Conservation (phyloP, 192 early-diverging fungal genomes). For the Allomyces arbusculus region DNA sequence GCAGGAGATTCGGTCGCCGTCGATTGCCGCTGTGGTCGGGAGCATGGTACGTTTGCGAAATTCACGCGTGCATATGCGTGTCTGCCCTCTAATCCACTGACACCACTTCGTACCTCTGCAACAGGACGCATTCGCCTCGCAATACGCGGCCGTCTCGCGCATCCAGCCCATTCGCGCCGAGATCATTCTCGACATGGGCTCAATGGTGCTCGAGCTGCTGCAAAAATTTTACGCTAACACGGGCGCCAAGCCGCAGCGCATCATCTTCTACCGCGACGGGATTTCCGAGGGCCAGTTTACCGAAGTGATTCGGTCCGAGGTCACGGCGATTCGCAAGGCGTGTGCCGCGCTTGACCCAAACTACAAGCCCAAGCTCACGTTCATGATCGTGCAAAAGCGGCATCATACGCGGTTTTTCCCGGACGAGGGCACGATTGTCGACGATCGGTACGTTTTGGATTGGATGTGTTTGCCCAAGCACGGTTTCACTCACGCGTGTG, state of each 20-base stretch:
- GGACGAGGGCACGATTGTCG: not conserved
- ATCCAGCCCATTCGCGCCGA: constrained; percentile 47
- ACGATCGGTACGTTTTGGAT: too few relatives aligned
- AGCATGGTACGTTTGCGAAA: constrained; percentile 13
- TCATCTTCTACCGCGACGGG: constrained; percentile 74
- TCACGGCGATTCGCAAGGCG: constrained; percentile 20
- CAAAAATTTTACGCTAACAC: constrained; percentile 32
- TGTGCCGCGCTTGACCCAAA: constrained; percentile 8
- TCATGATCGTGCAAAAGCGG: constrained; percentile 29
- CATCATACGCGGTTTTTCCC: constrained; percentile 56
- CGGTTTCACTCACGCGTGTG: too few relatives aligned
- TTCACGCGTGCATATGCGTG: too few relatives aligned
- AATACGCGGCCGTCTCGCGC: constrained; percentile 40
- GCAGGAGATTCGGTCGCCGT: constrained; percentile 20
- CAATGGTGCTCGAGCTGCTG: constrained; percentile 41
- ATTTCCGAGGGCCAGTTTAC: constrained; percentile 28
- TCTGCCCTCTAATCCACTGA: too few relatives aligned
- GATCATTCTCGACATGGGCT: constrained; percentile 45
- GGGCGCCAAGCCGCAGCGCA: constrained; percentile 42
- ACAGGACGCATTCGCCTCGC: constrained; percentile 29
- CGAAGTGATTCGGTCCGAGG: constrained; percentile 17
- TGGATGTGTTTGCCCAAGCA: too few relatives aligned
- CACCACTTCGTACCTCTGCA: too few relatives aligned
- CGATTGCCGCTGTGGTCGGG: constrained; percentile 57
- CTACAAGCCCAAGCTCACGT: constrained; percentile 18